Evolutionary conservation across 495 filamentous ascomycete genomes (phyloP), one percentile per base, ranked within the genome.

Genomic region (Penicillium coffeae): DNA sequence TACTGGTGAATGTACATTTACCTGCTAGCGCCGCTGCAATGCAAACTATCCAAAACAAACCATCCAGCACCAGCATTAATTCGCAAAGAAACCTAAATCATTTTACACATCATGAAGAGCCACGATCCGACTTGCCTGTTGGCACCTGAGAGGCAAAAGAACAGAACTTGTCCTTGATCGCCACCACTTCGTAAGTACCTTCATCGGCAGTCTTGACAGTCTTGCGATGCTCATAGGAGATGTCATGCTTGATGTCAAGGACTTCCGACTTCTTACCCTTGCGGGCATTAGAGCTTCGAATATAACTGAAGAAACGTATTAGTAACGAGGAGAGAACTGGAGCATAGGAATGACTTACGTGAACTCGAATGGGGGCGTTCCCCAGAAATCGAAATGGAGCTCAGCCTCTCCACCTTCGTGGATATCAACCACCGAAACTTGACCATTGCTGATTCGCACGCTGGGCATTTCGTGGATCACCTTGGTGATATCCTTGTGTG

Each of bases 331-430:
- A 36, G 8, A n/a, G 3, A 15, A 25, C n/a, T 12, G 22, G 30
- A 4, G 12, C 42, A 38, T 30, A 14, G 25, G 34, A 33, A 19
- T 13, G 27, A 75, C 79, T 66, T 68, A 84, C 67, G 90, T 95
- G 65, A 96, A 97, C 68, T 96, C 90, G 60, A 98, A 98, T 9
- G 93, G 93, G 50, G 93, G 93, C 9, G 89, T 92, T 37, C 93
- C 93, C 71, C 85, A 88, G 64, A 98, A 96, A 56, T 92, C 85
- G 54, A 97, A 96, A 35, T 87, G 71, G 47, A 98, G 89, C 63
- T 95, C 88, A 13, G 91, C 89, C 66, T 90, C 86, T 53, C 88
- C 87, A 59, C 93, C 93, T 71, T 97, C 92, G 62, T 96, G 93
- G 48, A 98, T 98, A 58, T 96, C 93, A 21, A 94, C 85, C 37